Evolutionary conservation across 2,329 filamentous ascomycete species (phyloP).

Genomic region (Xylaria sp.): DNA sequence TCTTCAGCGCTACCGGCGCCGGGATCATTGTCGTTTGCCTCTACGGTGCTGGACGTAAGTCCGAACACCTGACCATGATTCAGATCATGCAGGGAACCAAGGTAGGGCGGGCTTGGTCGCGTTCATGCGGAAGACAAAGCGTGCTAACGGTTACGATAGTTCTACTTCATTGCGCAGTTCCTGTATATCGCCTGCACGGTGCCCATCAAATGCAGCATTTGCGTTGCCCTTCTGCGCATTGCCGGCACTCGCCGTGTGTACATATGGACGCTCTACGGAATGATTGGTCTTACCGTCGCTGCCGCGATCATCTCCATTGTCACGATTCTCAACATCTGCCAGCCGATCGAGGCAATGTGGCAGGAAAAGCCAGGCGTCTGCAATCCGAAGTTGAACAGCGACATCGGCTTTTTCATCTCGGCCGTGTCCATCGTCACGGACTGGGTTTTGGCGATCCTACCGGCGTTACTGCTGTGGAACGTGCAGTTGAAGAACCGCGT

Average conservation of each 20-base stretch:
- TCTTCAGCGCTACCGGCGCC: conserved; percentile 31
- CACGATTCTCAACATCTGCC: conserved; percentile 36
- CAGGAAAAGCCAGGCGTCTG: conserved; percentile 36
- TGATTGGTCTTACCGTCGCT: conserved; percentile 27
- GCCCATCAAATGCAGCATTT: conserved; percentile 36
- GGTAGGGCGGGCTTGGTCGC: conserved; percentile 23
- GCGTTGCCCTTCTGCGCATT: conserved; percentile 36
- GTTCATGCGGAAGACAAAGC: neutral
- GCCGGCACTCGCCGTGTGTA: conserved; percentile 35
- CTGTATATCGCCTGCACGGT: conserved; percentile 40
- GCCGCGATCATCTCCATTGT: conserved; percentile 35
- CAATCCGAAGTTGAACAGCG: conserved; percentile 34
- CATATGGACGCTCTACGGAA: conserved; percentile 31
- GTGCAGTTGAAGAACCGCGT: conserved; percentile 47
- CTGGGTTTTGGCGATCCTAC: conserved; percentile 41
- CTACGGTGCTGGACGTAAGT: conserved; percentile 32
- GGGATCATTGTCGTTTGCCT: conserved; percentile 35
- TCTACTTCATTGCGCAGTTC: conserved; percentile 43
- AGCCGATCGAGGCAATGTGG: conserved; percentile 37
- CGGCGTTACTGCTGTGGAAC: conserved; percentile 43
- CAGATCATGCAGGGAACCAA: conserved; percentile 28
- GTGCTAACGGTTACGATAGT: conserved; percentile 23
- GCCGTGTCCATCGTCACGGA: conserved; percentile 42
- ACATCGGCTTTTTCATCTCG: conserved; percentile 39
- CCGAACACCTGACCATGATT: conserved; percentile 12